Evolutionary conservation across 805 yeast species (phyloP).

Genomic region (Metschnikowia arizonensis): DNA sequence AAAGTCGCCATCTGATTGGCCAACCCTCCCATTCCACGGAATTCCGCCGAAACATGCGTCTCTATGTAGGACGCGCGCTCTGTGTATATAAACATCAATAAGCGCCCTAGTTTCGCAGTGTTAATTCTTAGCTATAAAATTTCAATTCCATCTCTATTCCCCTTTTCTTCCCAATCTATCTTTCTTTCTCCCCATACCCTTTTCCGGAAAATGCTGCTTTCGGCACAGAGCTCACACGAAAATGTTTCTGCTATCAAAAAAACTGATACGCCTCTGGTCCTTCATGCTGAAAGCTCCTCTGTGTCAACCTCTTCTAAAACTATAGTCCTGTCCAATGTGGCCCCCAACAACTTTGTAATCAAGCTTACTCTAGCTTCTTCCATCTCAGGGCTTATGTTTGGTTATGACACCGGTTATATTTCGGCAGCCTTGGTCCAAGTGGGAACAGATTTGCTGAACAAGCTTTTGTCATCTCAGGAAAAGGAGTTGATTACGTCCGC

Average conservation of each 20-base stretch:
- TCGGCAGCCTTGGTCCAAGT: constrained; percentile 89
- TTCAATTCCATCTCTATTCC: neutral
- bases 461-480: constrained; percentile 63
- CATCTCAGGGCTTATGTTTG: constrained; percentile 93
- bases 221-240: constrained; percentile 8
- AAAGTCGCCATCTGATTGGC: constrained; percentile 4
- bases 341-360: constrained; percentile 53
- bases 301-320: constrained; percentile 8
- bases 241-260: constrained; percentile 2
- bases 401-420: constrained; percentile 96
- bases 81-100: constrained; percentile 2
- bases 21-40: neutral
- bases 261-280: constrained; percentile 8
- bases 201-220: neutral
- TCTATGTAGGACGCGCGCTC: neutral
- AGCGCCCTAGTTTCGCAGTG: neutral
- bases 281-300: constrained; percentile 7
- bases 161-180: neutral
- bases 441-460: constrained; percentile 59
- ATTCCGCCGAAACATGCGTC: constrained; percentile 4
- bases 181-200: too few relatives aligned
- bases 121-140: neutral
- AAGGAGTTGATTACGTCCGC: constrained; percentile 92
- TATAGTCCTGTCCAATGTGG: constrained; percentile 7
- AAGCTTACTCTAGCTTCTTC: constrained; percentile 73